These are phyloP conservation scores for Lachnellula occidentalis DNA, from an alignment of 2,329 filamentous ascomycete species.

Conservation along the genomic window DNA sequence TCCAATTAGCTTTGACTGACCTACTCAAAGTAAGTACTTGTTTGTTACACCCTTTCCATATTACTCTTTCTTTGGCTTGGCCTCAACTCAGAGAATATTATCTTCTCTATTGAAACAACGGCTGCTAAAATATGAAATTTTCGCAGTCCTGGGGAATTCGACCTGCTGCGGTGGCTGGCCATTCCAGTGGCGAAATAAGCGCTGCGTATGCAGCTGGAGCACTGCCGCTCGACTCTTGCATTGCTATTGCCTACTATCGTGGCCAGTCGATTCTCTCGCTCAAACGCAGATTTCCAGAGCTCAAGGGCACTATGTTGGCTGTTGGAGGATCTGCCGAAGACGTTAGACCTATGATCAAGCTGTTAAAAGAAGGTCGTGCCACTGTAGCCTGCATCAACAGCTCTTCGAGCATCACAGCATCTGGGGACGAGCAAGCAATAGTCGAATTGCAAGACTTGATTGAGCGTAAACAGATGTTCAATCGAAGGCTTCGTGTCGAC, in stretches of 20 bases:
- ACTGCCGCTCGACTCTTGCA: constrained; percentile 30
- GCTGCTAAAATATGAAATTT: not conserved
- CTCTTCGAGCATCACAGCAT: constrained; percentile 28
- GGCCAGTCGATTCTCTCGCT: constrained; percentile 29
- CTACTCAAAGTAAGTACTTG: constrained; percentile 31
- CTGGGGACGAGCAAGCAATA: constrained; percentile 27
- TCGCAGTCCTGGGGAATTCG: constrained; percentile 36
- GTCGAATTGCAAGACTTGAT: constrained; percentile 24
- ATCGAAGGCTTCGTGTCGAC: constrained; percentile 27
- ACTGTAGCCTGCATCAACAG: constrained; percentile 34
- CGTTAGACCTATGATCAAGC: constrained; percentile 33
- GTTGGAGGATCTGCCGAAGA: constrained; percentile 33
- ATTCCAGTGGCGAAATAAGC: constrained; percentile 45
- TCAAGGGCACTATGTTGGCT: constrained; percentile 49
- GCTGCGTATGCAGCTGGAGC: constrained; percentile 41
- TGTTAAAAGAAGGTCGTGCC: constrained; percentile 24
- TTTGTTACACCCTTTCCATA: not conserved
- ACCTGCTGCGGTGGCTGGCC: constrained; percentile 38
- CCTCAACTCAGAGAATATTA: not conserved
- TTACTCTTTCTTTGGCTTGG: not conserved
- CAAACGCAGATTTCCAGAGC: constrained; percentile 12
- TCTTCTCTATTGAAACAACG: not conserved
- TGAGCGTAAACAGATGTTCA: constrained; percentile 26
- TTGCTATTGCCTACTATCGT: constrained; percentile 42
- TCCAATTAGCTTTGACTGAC: constrained; percentile 43